Evolutionary conservation across 176 grass and related monocot genomes (phyloP).

Genomic region (Triticum dicoccoides): DNA sequence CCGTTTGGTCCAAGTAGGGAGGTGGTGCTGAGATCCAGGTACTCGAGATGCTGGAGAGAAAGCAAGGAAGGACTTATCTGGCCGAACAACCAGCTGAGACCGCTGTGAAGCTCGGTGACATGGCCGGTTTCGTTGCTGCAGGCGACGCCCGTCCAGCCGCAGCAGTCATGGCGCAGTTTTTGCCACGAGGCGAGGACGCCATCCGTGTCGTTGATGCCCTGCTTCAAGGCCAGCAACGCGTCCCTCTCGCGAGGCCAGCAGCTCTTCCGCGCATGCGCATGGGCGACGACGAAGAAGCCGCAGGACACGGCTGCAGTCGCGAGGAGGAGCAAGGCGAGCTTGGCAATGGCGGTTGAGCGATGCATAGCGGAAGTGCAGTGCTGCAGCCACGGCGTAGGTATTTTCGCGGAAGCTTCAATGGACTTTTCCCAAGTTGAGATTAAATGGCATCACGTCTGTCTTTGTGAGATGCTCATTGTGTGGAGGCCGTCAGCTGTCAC

Average conservation of each 20-base stretch:
- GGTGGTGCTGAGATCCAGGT: conserved; percentile 15
- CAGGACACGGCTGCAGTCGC: not conserved
- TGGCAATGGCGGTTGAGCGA: not conserved
- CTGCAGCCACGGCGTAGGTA: too few relatives aligned
- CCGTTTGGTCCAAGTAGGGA: not conserved
- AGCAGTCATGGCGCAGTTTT: not conserved
- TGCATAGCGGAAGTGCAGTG: not conserved
- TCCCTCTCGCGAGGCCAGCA: not conserved
- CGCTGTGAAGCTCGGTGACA: not conserved
- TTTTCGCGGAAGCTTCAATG: too few relatives aligned
- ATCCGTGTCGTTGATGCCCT: not conserved
- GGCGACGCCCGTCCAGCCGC: conserved; percentile 32
- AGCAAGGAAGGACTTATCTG: conserved; percentile 36
- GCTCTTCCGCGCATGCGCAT: not conserved
- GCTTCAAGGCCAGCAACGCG: conserved; percentile 22
- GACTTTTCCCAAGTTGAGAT: too few relatives aligned
- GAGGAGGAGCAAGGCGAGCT: not conserved
- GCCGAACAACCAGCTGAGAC: not conserved
- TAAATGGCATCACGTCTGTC: too few relatives aligned
- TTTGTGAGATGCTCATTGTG: too few relatives aligned
- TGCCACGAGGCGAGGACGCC: not conserved
- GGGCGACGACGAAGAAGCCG: not conserved
- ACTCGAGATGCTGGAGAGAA: conserved; percentile 4
- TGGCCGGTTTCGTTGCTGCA: conserved; percentile 25
- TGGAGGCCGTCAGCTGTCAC: too few relatives aligned